Evolutionary conservation across 2,329 filamentous ascomycete species (phyloP), one percentile per base, ranked within the genome.

Genomic region (Pseudocercospora cruenta): DNA sequence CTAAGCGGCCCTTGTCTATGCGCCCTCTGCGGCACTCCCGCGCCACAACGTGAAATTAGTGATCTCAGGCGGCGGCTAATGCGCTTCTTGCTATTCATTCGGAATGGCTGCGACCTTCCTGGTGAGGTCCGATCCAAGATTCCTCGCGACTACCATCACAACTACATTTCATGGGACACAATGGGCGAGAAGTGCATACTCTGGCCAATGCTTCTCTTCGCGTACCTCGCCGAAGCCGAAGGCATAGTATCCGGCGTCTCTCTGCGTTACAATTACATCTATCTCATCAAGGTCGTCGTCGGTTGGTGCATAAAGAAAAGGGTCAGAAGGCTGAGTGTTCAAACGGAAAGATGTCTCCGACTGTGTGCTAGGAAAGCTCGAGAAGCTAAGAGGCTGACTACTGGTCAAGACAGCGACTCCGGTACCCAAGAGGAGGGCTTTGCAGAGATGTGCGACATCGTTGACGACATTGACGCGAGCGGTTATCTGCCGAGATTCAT

Each of bases 221-320:
- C 24, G 2, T 26, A 47, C 19, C 58, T 65, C 14, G 63, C 63
- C 14, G 63, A 65, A 28, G 49, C 49, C 22, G 63, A 65, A 49
- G 63, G 58, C 14, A 16, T 22, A n/a, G 24, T 19, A 14, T 43
- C 14, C 22, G 26, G 28, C 4, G 6, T 9, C 21, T 16, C 14
- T n/a, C 24, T 28, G 21, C 21, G 24, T 2, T 31, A 26, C 22
- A 53, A 43, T 19, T 61, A 28, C 43, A 21, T 61, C 2, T 10
- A 53, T 7, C 14, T 36, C 14, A 53, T 61, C 19, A 24, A 19
- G 14, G n/a, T n/a, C 22, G 45, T 61, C 4, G 14, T 61, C 19
- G 36, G 36, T 5, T 39, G 36, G 36, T 39, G 36, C 36, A 39
- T 39, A 5, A n/a, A 39, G 2, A 39, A 39, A 12, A 39, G n/a